Base-by-base conservation (phyloP, 441 rosid genomes). In the Mallotus repandus region DNA sequence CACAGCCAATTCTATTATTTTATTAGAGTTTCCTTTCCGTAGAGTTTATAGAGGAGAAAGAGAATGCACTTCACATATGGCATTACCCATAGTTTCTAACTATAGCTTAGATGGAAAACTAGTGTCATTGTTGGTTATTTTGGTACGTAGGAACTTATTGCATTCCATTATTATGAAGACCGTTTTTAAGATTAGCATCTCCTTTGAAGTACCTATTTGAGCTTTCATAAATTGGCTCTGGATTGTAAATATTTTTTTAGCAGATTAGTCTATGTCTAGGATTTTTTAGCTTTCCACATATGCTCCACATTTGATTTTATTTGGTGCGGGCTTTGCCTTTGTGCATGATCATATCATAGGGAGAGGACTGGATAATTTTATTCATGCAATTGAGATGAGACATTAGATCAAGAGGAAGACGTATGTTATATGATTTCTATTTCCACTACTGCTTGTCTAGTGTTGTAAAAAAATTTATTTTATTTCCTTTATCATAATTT, bases 81-180 rank as follows among this genome's bases (percentile, higher is more conserved):
- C 18, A 19, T 55, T 11, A 35, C 6, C 1, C 32, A 10, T 64
- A 14, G 10, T 12, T 66, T 14, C 22, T 46, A 2, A 25, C 13
- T 1, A 2, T 29, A 9, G 38, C 29, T 25, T 25, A 2, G 29
- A 1, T 25, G 2, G 29, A 25, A 25, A 56, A 65, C 50, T 29
- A 25, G 8, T 9, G 18, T 70, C 38, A 53, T 7, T 25, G 46
- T 7, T 55, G 54, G 62, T 41, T 3, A 46, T 25, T 25, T 53
- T 22, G 54, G 46, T 72, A 38, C 63, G 63, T 21, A 8, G 12
- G 46, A 50, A n/a, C 9, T 9, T 49, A 29, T 22, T 56, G 60
- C 54, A 50, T 66, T 71, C 25, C 53, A 45, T 60, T 25, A 13
- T 54, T 64, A 64, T 64, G 16, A 64, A 46, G 69, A 55, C 25